Evolutionary conservation across 768 basidiomycete species (phyloP), one percentile per base, ranked within the genome.

Genomic region (Mycena albidolilacea): DNA sequence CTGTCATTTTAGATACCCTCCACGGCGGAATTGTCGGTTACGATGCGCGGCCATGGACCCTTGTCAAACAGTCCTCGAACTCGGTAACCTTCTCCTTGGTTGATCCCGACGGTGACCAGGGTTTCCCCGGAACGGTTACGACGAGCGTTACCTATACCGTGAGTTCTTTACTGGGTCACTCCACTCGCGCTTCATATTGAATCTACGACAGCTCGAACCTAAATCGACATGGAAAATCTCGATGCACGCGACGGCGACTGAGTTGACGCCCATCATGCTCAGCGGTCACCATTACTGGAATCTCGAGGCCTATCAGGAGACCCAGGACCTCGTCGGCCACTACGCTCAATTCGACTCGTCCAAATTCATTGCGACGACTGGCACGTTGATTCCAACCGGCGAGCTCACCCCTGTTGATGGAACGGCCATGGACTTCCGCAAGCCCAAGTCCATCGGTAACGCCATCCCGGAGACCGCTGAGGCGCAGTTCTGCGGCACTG

Each of bases 21-120:
- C 88, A 88, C 70, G 88, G 87, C 19, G 88, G 87, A 14, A 59
- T 76, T 21, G 76, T 85, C 46, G 88, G 88, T 10, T 89, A 83
- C 66, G 87, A 89, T 67, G 78, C 77, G 43, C 85, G 86, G 48
- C 76, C 80, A 46, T 89, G 87, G 87, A 81, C 78, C 3, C 73
- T 85, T n/a, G 71, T 79, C 0, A 77, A 80, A 21, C 71, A 81
- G 61, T 79, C 81, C 8, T 55, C 79, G 3, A 81, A 80, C 61
- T 83, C 84, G 21, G 84, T 87, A 7, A 86, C 84, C 7, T 88
- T 86, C 77, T 78, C 75, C 9, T 77, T 87, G 35, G 44, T 85
- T 38, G 88, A 88, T 74, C 81, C 83, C 21, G 76, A 81, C 71
- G 87, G 86, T 21, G 80, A 75, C 30, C 79, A 88, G 78, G 88